Conservation (phyloP, 495 filamentous ascomycete species). For the Penicillium longicatenatum region DNA sequence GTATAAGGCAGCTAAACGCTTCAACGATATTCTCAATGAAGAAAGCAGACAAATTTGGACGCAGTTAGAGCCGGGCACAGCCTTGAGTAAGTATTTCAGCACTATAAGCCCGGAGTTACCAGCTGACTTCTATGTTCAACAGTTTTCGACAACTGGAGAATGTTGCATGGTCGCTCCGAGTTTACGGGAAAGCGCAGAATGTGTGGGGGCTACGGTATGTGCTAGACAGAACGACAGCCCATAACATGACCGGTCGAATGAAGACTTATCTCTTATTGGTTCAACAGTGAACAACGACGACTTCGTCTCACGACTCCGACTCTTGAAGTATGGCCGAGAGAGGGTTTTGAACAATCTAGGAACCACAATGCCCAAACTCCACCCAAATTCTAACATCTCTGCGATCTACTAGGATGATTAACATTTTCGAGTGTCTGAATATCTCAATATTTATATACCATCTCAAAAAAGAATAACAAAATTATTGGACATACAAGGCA, state of each 20-base stretch:
- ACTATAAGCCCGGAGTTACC: neutral
- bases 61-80: conserved; percentile 74
- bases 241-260: neutral
- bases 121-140: conserved; percentile 13
- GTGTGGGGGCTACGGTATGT: conserved; percentile 85
- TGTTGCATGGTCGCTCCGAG: conserved; percentile 78
- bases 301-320: conserved; percentile 75
- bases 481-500: no score
- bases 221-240: neutral
- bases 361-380: conserved; percentile 6
- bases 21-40: conserved; percentile 59
- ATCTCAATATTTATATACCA: neutral
- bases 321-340: conserved; percentile 63
- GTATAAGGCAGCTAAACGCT: conserved; percentile 75
- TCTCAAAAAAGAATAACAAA: neutral
- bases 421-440: no score
- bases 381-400: no score
- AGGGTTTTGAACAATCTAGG: conserved; percentile 50
- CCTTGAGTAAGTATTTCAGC: conserved; percentile 59
- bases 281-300: conserved; percentile 79
- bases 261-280: conserved; percentile 10
- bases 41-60: conserved; percentile 65
- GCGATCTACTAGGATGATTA: no score
- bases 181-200: conserved; percentile 85
- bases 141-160: conserved; percentile 97